Evolutionary conservation across 2,329 filamentous ascomycete species (phyloP).

Genomic region (Clonostachys byssicola): DNA sequence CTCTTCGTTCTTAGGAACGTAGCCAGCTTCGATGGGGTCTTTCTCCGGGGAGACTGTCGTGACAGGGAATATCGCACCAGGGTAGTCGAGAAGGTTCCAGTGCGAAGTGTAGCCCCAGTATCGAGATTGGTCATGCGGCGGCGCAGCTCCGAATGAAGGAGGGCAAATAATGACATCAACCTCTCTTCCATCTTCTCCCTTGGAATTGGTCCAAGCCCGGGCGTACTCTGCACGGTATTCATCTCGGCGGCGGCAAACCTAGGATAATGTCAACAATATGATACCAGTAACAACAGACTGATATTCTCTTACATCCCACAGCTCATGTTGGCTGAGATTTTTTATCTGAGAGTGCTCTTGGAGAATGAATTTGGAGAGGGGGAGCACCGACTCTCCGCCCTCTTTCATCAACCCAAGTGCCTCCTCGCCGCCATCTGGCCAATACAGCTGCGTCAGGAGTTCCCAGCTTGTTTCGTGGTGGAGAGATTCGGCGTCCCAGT

Average conservation of each 20-base stretch:
- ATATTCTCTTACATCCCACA: constrained; percentile 27
- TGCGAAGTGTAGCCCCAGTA: constrained; percentile 64
- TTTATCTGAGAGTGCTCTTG: constrained; percentile 44
- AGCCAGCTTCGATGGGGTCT: constrained; percentile 13
- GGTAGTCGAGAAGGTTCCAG: constrained; percentile 69
- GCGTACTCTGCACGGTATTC: constrained; percentile 29
- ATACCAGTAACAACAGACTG: background rate
- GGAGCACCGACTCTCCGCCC: constrained; percentile 53
- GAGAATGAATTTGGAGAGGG: constrained; percentile 55
- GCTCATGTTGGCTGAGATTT: constrained; percentile 26
- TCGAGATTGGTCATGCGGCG: constrained; percentile 32
- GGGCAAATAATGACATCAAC: constrained; percentile 63
- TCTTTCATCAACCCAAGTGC: constrained; percentile 42
- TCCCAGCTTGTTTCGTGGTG: constrained; percentile 49
- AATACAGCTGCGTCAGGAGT: constrained; percentile 42
- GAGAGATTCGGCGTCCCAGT: constrained; percentile 44
- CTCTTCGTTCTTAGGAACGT: constrained; percentile 16
- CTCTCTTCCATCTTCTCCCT: constrained; percentile 11
- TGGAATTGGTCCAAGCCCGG: constrained; percentile 28
- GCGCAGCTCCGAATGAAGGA: constrained; percentile 44
- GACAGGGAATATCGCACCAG: constrained; percentile 56
- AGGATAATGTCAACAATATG: background rate
- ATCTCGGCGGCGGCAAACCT: constrained; percentile 29
- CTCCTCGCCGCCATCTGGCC: constrained; percentile 55
- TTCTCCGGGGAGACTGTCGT: constrained; percentile 16